Conservation (phyloP, 2,329 filamentous ascomycete species). For the Trichoderma pleuroti region DNA sequence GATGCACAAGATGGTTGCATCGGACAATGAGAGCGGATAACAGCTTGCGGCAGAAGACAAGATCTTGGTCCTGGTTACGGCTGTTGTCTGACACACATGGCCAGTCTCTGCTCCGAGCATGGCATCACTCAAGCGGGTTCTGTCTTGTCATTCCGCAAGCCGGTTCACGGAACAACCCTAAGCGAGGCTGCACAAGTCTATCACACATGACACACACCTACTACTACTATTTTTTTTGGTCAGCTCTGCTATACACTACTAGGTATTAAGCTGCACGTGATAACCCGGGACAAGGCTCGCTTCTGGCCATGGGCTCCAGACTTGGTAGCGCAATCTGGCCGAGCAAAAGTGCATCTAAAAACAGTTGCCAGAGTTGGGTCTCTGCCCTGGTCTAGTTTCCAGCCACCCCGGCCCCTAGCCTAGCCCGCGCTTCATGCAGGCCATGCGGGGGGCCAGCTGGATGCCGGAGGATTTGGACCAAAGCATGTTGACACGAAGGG, state of each 20-base stretch:
- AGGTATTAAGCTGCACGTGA: neutral
- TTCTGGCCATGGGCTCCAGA: neutral
- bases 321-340: neutral
- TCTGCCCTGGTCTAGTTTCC: neutral
- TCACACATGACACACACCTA: neutral
- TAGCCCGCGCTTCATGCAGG: neutral
- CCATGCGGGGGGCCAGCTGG: constrained; percentile 8
- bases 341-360: constrained; percentile 18
- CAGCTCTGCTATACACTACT: neutral
- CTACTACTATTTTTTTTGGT: neutral
- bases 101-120: no score
- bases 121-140: neutral
- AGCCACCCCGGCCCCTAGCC: constrained; percentile 5
- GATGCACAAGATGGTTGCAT: neutral
- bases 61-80: neutral
- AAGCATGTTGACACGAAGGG: neutral
- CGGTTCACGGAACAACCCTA: neutral
- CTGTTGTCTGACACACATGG: neutral
- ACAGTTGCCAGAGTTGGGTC: neutral
- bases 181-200: neutral
- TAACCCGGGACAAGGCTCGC: neutral
- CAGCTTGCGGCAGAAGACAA: neutral
- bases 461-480: constrained; percentile 6
- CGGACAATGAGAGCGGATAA: neutral
- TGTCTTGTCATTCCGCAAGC: no score